phyloP scores from a whole-genome alignment of 2,329 filamentous ascomycete species.

The Trichoderma sp. region DNA sequence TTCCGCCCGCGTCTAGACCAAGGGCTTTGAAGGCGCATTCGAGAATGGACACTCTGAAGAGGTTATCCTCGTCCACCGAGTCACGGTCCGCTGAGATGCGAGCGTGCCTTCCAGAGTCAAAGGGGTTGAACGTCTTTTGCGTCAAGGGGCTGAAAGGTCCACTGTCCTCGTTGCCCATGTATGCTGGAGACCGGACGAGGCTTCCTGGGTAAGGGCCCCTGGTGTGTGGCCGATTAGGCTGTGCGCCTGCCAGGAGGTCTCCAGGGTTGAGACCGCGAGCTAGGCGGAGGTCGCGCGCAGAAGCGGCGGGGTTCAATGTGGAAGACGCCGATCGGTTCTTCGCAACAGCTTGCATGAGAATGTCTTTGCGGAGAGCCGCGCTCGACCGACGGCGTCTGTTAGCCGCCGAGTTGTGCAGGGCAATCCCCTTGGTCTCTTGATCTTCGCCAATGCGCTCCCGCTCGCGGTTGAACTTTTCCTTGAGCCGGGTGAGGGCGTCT shows the following conservation, averaged over 20 bases:
- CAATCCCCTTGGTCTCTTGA: constrained; percentile 85
- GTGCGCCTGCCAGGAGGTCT: constrained; percentile 78
- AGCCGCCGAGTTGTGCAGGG: constrained; percentile 77
- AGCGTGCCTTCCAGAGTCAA: constrained; percentile 53
- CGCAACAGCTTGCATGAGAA: constrained; percentile 67
- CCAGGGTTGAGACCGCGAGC: constrained; percentile 65
- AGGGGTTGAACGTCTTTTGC: constrained; percentile 58
- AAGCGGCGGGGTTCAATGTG: constrained; percentile 45
- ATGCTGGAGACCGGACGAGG: constrained; percentile 23
- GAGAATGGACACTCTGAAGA: constrained; percentile 87
- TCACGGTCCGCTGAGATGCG: constrained; percentile 69
- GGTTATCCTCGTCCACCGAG: constrained; percentile 79
- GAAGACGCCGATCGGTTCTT: constrained; percentile 52
- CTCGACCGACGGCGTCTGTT: constrained; percentile 71
- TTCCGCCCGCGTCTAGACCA: constrained; percentile 71
- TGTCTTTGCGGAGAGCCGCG: constrained; percentile 76
- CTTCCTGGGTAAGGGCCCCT: constrained; percentile 31
- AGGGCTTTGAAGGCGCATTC: constrained; percentile 96
- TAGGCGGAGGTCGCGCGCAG: constrained; percentile 47
- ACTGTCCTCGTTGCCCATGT: constrained; percentile 41
- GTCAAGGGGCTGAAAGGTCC: constrained; percentile 49
- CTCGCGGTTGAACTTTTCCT: constrained; percentile 89
- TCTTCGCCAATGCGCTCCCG: constrained; percentile 78
- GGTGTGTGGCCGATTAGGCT: constrained; percentile 60
- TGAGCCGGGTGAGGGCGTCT: constrained; percentile 77